Conservation (phyloP, 495 filamentous ascomycete species). For the Hypoxylon perforatum region DNA sequence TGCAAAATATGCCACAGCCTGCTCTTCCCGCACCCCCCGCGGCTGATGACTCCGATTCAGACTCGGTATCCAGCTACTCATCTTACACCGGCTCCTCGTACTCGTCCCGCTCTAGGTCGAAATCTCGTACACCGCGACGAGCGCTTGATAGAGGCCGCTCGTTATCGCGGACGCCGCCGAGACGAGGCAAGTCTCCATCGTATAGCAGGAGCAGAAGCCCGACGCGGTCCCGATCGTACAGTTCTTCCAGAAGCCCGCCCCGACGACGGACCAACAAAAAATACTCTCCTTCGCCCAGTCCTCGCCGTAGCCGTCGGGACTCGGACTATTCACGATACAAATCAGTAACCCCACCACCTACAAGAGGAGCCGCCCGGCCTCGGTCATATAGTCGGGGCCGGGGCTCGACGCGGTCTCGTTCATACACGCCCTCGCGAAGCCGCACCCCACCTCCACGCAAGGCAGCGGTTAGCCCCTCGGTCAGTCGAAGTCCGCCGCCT, state of each 20-base stretch:
- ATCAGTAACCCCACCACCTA: conserved; percentile 42
- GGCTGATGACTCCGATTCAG: conserved; percentile 65
- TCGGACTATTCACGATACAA: conserved; percentile 42
- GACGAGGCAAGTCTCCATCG: conserved; percentile 49
- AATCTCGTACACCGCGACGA: conserved; percentile 50
- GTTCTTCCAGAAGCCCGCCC: conserved; percentile 34
- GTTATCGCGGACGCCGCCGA: conserved; percentile 54
- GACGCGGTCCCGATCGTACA: conserved; percentile 51
- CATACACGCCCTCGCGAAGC: conserved; percentile 40
- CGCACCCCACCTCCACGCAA: conserved; percentile 41
- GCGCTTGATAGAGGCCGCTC: conserved; percentile 48
- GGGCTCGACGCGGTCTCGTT: conserved; percentile 33
- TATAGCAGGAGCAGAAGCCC: conserved; percentile 54
- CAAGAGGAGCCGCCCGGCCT: conserved; percentile 26
- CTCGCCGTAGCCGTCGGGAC: conserved; percentile 29
- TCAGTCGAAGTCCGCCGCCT: conserved; percentile 41
- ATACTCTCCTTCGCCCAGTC: conserved; percentile 32
- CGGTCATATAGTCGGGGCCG: conserved; percentile 39
- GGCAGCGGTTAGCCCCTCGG: conserved; percentile 19
- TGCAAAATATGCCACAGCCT: conserved; percentile 87
- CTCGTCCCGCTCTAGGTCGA: conserved; percentile 60
- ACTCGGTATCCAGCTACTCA: conserved; percentile 74
- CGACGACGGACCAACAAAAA: conserved; percentile 28
- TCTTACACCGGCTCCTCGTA: conserved; percentile 69
- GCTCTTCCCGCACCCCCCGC: conserved; percentile 73